phyloP scores from a whole-genome alignment of 495 filamentous ascomycete species.

The Stereocaulon alpinum region DNA sequence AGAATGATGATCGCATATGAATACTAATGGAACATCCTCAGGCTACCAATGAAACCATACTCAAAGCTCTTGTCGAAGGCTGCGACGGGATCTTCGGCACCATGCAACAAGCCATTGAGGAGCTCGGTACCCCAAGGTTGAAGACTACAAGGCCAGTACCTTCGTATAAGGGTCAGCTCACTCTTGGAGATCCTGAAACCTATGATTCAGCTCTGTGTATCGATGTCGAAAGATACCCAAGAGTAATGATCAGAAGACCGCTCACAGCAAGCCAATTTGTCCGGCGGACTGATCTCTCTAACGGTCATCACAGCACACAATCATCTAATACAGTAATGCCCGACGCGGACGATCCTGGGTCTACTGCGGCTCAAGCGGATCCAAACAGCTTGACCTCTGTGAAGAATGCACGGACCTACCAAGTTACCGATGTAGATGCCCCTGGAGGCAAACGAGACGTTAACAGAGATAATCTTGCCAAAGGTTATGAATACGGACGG shows the following conservation, averaged over 20 bases:
- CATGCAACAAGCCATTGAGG: slow-evolving; percentile 70
- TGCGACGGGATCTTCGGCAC: slow-evolving; percentile 68
- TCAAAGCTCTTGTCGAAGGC: slow-evolving; percentile 53
- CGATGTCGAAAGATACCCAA: slow-evolving; percentile 81
- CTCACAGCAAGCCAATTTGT: slow-evolving; percentile 69
- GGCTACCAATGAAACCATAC: slow-evolving; percentile 55
- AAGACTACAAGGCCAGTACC: slow-evolving; percentile 62
- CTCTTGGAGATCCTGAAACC: slow-evolving; percentile 62
- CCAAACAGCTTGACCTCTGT: slow-evolving; percentile 48
- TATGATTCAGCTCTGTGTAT: slow-evolving; percentile 75
- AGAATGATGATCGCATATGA: neutral
- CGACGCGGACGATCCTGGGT: slow-evolving; percentile 34
- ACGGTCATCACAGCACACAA: slow-evolving; percentile 34
- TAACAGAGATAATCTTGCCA: slow-evolving; percentile 71
- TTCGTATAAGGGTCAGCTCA: slow-evolving; percentile 69
- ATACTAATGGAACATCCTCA: slow-evolving; percentile 24
- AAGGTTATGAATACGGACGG: slow-evolving; percentile 88
- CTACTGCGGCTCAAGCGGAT: slow-evolving; percentile 33
- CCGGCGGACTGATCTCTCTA: slow-evolving; percentile 35
- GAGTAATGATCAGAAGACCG: slow-evolving; percentile 63
- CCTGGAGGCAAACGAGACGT: slow-evolving; percentile 79
- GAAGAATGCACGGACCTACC: slow-evolving; percentile 64
- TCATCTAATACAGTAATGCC: slow-evolving; percentile 36
- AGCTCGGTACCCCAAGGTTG: slow-evolving; percentile 62
- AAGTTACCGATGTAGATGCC: slow-evolving; percentile 60